Base-by-base conservation (phyloP, 148 eudicot species). In the Pouteria glomerata region DNA sequence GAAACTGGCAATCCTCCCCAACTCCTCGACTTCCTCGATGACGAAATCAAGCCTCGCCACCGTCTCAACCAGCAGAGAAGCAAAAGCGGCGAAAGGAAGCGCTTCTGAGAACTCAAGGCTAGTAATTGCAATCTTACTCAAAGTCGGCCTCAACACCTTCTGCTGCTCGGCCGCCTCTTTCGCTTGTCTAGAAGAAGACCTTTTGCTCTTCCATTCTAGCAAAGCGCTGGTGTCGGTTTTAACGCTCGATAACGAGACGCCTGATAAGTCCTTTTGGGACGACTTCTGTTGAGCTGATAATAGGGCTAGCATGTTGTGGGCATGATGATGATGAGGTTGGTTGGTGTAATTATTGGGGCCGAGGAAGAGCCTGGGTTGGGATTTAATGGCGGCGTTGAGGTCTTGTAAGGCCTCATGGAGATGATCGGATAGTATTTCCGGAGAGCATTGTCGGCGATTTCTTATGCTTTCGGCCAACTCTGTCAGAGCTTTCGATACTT, bases 81-180 rank as follows among this genome's bases (percentile, higher is more conserved):
- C 97, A 72, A 95, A 95, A 0, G 98, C 98, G 0, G 98, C 96
- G 31, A 95, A 91, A 0, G 98, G 98, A 11, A 95, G 88, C n/a
- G 98, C 97, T 80, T 95, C 98, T 0, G 98, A 89, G 62, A 95
- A 92, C 80, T 92, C 98, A 0, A 92, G 81, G 74, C 96, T 88
- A 6, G 85, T 90, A 29, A 85, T 81, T 0, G 88, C 81, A 13
- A 88, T 74, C 84, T 86, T 90, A 59, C 98, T 92, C 58, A 85
- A 34, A 1, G 93, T 85, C 1, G 96, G 90, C 76, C 91, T 79
- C 41, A 90, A 66, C 72, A 70, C 70, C 69, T 68, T 79, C 63
- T 63, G 63, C 18, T 66, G 63, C 18, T 78, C 84, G 14, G 33
- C 47, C 50, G 33, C 47, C 50, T 76, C 82, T 51, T 66, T 76